Evolutionary conservation across 192 early-diverging fungal species (phyloP).

Genomic region (Coemansia erecta): DNA sequence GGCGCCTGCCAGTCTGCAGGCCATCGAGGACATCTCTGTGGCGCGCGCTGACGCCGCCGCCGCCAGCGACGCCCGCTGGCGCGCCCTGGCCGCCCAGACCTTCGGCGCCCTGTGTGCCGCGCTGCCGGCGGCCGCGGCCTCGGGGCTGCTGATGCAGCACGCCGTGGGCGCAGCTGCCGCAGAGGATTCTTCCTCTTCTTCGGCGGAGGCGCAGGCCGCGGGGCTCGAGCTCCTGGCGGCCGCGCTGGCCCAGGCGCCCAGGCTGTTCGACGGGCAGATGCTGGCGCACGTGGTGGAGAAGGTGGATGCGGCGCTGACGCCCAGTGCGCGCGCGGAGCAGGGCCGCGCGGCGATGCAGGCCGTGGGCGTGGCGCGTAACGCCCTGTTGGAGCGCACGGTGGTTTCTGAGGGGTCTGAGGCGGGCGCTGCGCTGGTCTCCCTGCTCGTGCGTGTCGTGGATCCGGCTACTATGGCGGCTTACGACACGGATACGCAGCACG

Average conservation of each 20-base stretch:
- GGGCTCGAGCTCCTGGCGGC: constrained; percentile 75
- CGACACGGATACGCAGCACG: constrained; percentile 52
- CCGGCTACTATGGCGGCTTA: constrained; percentile 17
- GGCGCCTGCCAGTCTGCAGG: constrained; percentile 31
- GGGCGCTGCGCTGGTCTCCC: constrained; percentile 3
- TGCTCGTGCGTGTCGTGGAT: constrained; percentile 28
- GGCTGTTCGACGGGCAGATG: constrained; percentile 56
- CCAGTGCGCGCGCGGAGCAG: constrained; percentile 33
- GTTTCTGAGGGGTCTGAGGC: not conserved
- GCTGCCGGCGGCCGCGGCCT: constrained; percentile 16
- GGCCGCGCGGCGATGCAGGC: constrained; percentile 27
- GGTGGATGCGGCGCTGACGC: constrained; percentile 60
- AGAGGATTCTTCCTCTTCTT: no score
- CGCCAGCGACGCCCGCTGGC: constrained; percentile 25
- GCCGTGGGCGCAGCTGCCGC: no score
- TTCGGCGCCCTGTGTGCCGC: constrained; percentile 42
- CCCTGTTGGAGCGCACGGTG: constrained; percentile 11
- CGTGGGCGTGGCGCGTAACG: constrained; percentile 23
- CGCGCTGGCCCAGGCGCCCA: constrained; percentile 63
- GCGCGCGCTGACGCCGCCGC: constrained; percentile 8
- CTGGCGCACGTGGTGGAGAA: constrained; percentile 59
- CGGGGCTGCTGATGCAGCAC: constrained; percentile 22
- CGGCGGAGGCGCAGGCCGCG: constrained; percentile 52
- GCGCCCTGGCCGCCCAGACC: constrained; percentile 19
- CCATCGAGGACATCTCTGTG: constrained; percentile 26